Conservation (phyloP, 2,329 filamentous ascomycete species). For the Penicillium sp. region DNA sequence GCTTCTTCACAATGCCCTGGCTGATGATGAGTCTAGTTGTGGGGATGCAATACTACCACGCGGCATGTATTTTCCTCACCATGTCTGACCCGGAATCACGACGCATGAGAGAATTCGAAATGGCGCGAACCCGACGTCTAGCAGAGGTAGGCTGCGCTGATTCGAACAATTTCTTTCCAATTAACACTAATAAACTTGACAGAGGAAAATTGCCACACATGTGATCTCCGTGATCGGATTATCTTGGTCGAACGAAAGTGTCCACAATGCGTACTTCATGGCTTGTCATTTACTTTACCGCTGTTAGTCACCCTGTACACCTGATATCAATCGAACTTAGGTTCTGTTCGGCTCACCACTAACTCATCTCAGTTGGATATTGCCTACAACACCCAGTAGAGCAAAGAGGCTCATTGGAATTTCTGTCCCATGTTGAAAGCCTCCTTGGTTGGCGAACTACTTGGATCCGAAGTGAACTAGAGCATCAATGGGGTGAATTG, state of each 20-base stretch:
- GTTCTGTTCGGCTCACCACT: not conserved
- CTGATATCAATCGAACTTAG: too few species aligned
- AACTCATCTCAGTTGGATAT: slow-evolving; percentile 32
- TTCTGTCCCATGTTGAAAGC: slow-evolving; percentile 32
- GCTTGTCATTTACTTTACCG: slow-evolving; percentile 37
- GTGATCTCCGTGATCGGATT: slow-evolving; percentile 36
- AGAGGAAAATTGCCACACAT: slow-evolving; percentile 36
- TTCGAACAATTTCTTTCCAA: not conserved
- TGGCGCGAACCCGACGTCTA: slow-evolving; percentile 29
- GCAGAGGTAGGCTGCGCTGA: slow-evolving; percentile 29
- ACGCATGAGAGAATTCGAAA: slow-evolving; percentile 31
- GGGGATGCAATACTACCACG: slow-evolving; percentile 45
- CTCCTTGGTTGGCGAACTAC: slow-evolving; percentile 37
- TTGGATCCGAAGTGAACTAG: slow-evolving; percentile 34
- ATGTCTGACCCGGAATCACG: slow-evolving; percentile 30
- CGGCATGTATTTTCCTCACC: slow-evolving; percentile 36
- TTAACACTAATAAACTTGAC: not conserved
- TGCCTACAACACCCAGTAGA: slow-evolving; percentile 33
- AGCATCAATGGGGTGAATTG: slow-evolving; percentile 36
- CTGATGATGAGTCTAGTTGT: slow-evolving; percentile 29
- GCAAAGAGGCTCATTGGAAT: slow-evolving; percentile 33
- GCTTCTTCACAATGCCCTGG: not conserved
- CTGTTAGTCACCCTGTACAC: slow-evolving; percentile 32
- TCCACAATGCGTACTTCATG: slow-evolving; percentile 40
- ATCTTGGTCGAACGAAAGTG: slow-evolving; percentile 38